Percentiles rank a stretch among this genome's conserved stretches.
phyloP scores from a whole-genome alignment of 371 early-diverging fungal genomes.

The Haplosporangium sp. region DNA sequence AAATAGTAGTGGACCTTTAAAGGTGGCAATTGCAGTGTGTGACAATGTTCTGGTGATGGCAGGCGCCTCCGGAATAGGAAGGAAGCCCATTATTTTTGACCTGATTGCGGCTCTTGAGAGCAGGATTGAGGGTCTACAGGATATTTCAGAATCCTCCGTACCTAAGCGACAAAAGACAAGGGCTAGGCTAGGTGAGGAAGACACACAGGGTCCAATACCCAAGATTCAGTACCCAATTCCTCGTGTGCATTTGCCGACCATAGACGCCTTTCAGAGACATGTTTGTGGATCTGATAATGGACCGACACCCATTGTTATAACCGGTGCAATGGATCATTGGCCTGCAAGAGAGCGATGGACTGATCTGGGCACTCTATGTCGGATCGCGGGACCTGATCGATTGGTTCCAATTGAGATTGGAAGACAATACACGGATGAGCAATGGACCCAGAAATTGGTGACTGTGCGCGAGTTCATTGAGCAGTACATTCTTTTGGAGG shows the following conservation, averaged over 20 bases:
- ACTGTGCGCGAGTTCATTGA: conserved; percentile 79
- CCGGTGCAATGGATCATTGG: conserved; percentile 74
- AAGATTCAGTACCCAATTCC: conserved; percentile 36
- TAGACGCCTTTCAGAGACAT: conserved; percentile 49
- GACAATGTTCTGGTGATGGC: conserved; percentile 66
- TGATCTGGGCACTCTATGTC: conserved; percentile 66
- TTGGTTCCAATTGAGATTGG: conserved; percentile 92
- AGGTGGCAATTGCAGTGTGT: conserved; percentile 53
- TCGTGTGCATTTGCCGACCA: conserved; percentile 39
- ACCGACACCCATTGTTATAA: conserved; percentile 61
- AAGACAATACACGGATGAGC: conserved; percentile 75
- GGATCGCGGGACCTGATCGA: conserved; percentile 74
- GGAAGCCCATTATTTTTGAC: conserved; percentile 54
- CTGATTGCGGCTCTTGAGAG: conserved; percentile 55
- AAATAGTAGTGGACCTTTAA: conserved; percentile 2
- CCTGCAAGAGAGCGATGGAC: conserved; percentile 78
- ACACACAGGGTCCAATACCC: conserved; percentile 7
- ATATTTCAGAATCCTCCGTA: conserved; percentile 11
- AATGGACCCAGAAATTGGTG: conserved; percentile 86
- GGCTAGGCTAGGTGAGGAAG: conserved; percentile 22
- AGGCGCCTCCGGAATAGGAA: conserved; percentile 61
- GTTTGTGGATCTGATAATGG: conserved; percentile 15
- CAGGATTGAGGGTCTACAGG: conserved; percentile 18
- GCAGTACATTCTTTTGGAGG: conserved; percentile 52
- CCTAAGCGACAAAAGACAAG: conserved; percentile 30